Base-by-base conservation (phyloP, 805 yeast species). In the Candida silvicultrix region DNA sequence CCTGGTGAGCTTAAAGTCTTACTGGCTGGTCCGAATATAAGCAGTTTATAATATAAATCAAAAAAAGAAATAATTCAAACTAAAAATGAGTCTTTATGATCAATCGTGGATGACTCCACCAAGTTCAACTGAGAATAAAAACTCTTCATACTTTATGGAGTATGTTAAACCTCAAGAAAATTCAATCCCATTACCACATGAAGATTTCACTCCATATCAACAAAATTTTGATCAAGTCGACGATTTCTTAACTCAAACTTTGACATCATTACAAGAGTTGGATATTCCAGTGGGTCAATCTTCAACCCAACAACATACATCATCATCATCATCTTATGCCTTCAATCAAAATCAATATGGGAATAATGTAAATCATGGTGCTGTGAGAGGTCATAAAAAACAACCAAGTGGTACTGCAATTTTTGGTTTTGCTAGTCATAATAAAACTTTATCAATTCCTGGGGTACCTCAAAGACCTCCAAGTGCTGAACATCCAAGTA, bases 401-500 rank as follows among this genome's bases (percentile, higher is more conserved):
- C 78, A 80, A 47, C 70, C 77, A 18, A 83, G 89, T 67, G 95
- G 95, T 14, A 83, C 92, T 4, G 92, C 86, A 2, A 85, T 85
- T 23, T 85, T 85, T 63, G 95, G 95, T 0, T 85, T 76, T 53
- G 67, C 73, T 9, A 80, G 78, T 40, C 90, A 85, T 59, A 73
- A 74, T 48, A 76, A 78, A 47, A 83, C 80, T 41, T 62, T 85
- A 34, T 78, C 86, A 2, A 73, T 85, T 40, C 75, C 81, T 7
- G 85, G 84, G 12, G 44, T 69, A 5, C 53, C 64, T 8, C 49
- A 8, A 55, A 57, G 32, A 59, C 38, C n/a, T 15, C 38, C 21
- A 35, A 58, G 52, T 38, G 61, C 49, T 44, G 44, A 46, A 46
- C 38, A 23, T 3, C 42, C 42, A 38, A 40, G 37, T 39, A 63